phyloP scores from a whole-genome alignment of 805 yeast genomes.

The Starmerella apicola region DNA sequence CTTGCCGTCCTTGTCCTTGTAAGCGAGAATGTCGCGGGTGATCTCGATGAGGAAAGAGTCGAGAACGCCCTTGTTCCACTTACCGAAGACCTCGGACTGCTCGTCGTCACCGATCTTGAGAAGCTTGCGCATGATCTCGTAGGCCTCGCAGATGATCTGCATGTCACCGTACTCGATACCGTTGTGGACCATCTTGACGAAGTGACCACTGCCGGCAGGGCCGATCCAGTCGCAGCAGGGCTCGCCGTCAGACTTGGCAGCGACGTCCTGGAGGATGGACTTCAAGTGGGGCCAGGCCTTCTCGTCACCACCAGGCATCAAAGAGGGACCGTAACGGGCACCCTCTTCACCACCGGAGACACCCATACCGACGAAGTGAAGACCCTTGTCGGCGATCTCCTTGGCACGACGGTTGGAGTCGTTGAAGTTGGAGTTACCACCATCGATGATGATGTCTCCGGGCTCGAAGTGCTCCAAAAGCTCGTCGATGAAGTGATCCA shows the following conservation, averaged over 20 bases:
- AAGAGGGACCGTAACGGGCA: constrained; percentile 97
- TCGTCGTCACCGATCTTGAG: constrained; percentile 84
- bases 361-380: constrained; percentile 94
- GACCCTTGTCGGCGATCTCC: constrained; percentile 76
- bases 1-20: constrained; percentile 77
- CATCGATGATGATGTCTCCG: constrained; percentile 97
- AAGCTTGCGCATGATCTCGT: constrained; percentile 87
- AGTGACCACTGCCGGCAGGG: constrained; percentile 97
- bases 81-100: constrained; percentile 80
- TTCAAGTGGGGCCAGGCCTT: constrained; percentile 99
- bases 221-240: constrained; percentile 99
- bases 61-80: constrained; percentile 95
- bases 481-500: constrained; percentile 80
- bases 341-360: constrained; percentile 99
- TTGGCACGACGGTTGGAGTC: constrained; percentile 94
- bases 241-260: constrained; percentile 96
- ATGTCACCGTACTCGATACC: constrained; percentile 99
- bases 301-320: constrained; percentile 98
- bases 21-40: constrained; percentile 87
- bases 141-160: constrained; percentile 98
- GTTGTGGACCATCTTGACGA: constrained; percentile 98
- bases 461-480: constrained; percentile 82
- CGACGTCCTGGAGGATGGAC: constrained; percentile 86
- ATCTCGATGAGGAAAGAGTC: constrained; percentile 96
- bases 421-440: constrained; percentile 99